Base-by-base conservation (phyloP, 2,329 filamentous ascomycete genomes). In the Orbilia oligospora region DNA sequence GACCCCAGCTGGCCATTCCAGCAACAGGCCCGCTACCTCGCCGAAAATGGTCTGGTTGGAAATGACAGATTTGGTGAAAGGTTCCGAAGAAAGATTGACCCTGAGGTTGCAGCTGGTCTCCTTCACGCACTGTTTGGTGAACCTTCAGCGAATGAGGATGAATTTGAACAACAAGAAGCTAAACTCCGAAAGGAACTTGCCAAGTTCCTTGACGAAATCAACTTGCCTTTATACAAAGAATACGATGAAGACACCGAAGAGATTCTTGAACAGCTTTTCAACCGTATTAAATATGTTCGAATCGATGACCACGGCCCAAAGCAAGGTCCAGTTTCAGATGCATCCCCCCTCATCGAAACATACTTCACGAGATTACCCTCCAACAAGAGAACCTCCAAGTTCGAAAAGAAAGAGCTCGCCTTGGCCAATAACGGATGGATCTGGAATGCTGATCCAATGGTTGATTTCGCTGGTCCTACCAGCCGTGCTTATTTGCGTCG, bases 341-440 rank as follows among this genome's bases (percentile, higher is more conserved):
- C 91, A 68, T 95, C 90, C 82, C 94, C 96, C 12, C 87, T 99
- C 30, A 93, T 97, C 80, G 96, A 99, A 86, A 88, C 92, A 0
- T 99, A 99, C 86, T 99, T 99, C 85, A 98, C 96, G 0, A 90
- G 95, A 30, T 87, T 99, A 48, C 93, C 94, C 0, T 84, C 88
- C 33, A 97, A 97, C 82, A 89, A 92, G 10, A 89, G 88, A 10
- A 97, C 96, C 0, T 88, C 90, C 79, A 91, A 93, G 82, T 91
- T 97, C 82, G 90, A 90, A 72, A 88, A 90, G 0, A 91, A 91
- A 72, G 91, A 94, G 51, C 87, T 97, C 55, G 93, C 93, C 1
- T 86, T 99, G 65, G 94, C 91, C 48, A 98, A 98, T 85, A 99
- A 99, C 83, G 96, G 96, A 51, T 99, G 96, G 96, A 94, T 99